Evolutionary conservation across 1,284 basidiomycete genomes (phyloP), one percentile per base, ranked within the genome.

Genomic region (Pholiota adiposa): DNA sequence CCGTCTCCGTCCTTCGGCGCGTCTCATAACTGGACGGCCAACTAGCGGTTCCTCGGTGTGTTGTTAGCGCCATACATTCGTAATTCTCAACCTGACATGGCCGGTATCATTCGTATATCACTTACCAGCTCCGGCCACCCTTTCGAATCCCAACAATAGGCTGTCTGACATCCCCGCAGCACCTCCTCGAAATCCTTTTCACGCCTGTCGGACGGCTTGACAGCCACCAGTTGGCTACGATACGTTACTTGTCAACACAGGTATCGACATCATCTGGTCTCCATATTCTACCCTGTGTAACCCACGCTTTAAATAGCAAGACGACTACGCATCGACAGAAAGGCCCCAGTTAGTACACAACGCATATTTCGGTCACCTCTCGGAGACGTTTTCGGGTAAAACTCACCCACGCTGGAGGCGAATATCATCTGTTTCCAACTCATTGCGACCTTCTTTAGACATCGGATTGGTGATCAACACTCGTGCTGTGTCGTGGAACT

Each of bases 271-370:
- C 40, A 46, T 56, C 54, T 16, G 54, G 46, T 56, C 40, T 54
- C 27, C 19, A 14, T 33, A 46, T 46, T 56, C 46, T 21, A 56
- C 54, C 44, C 25, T 40, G 46, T 16, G 44, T 40, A 48, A 36
- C 54, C 54, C 54, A 56, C 54, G 44, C 54, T 56, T 29, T 49
- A 56, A 56, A 56, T 56, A 56, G 40, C 21, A 21, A 38, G 33
- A 31, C 46, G 54, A 56, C 54, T 56, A 56, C 54, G 54, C 54
- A 56, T 56, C 25, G 25, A 23, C 25, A 49, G 29, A 29, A 29
- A 31, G 46, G 27, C 29, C 46, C 23, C 31, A 56, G 44, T 48
- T 49, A 49, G 33, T 31, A 48, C 46, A 40, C 33, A 29, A 48
- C 46, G 25, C 41, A 43, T 16, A 44, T 52, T 58, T 44, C 36